Base-by-base conservation (phyloP, 805 yeast species). In the Nakazawaea ishiwadae region DNA sequence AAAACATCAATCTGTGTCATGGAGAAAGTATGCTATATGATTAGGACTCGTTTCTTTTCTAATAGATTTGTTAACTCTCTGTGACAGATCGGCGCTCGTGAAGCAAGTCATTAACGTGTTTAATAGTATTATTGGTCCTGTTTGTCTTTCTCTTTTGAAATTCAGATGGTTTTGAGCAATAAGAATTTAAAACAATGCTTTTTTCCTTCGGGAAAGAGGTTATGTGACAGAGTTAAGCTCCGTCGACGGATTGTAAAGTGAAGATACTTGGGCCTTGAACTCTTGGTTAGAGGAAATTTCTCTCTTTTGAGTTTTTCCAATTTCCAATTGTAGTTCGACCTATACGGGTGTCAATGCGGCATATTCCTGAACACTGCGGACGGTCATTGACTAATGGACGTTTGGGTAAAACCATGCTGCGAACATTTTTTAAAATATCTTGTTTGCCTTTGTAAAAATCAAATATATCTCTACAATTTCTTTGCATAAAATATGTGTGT, bases 361-460 rank as follows among this genome's bases (percentile, higher is more conserved):
- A 91, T 91, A 91, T 91, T 91, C 98, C 98, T 91, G 84, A 75
- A 88, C 96, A 79, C 91, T 90, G 83, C 95, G 96, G 74, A 84
- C 78, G 85, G 83, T 79, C 84, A 72, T 76, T 71, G 93, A 80
- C 95, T 79, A 57, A 73, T 91, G 79, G 81, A 83, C 96, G 93
- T 80, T 87, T 86, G 96, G 91, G 98, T 89, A 86, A 86, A 90
- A 90, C 98, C 98, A 90, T 91, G 95, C 88, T 81, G 97, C 95
- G 71, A 63, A 91, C 97, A 91, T 81, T 55, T 60, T 34, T 26
- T 12, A n/a, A n/a, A n/a, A n/a, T 16, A 23, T 19, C 15, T n/a
- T 30, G 14, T 24, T 35, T 16, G 5, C 38, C 15, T 4, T 26
- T 24, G 15, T 35, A 26, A 17, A 15, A 34, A n/a, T n/a, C n/a